A percentile compares a stretch with the other conserved stretches of the same genome.
These are phyloP conservation scores for Rachicladosporium sp. DNA, from an alignment of 2,329 filamentous ascomycete species.

Conservation along the genomic window DNA sequence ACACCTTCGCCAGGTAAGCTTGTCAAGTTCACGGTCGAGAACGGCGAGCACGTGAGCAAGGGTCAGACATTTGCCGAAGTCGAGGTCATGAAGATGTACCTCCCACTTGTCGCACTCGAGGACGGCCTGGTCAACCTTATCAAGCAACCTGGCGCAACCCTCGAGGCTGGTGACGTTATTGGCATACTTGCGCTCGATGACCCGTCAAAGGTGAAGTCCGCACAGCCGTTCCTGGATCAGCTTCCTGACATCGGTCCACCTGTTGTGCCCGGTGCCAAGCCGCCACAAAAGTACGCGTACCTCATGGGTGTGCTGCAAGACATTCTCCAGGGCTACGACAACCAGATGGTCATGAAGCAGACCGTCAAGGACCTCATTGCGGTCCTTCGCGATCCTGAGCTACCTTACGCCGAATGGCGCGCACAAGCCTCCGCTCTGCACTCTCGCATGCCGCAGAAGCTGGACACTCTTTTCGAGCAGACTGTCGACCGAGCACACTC, in stretches of 20 bases:
- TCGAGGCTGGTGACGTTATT: conserved; percentile 96
- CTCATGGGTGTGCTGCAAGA: conserved; percentile 69
- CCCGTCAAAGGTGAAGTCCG: conserved; percentile 90
- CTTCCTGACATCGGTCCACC: conserved; percentile 78
- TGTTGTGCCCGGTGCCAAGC: conserved; percentile 79
- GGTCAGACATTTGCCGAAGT: conserved; percentile 93
- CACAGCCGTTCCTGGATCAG: conserved; percentile 82
- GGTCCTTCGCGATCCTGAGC: conserved; percentile 75
- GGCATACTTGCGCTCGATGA: conserved; percentile 93
- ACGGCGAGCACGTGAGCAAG: conserved; percentile 82
- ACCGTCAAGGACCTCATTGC: conserved; percentile 82
- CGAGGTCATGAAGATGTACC: conserved; percentile 99
- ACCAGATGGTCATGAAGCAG: conserved; percentile 85
- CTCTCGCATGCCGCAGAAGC: conserved; percentile 88
- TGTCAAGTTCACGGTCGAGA: conserved; percentile 94
- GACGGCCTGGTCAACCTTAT: conserved; percentile 95
- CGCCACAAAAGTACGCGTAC: conserved; percentile 72
- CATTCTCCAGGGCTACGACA: conserved; percentile 89
- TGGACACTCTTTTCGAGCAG: conserved; percentile 69
- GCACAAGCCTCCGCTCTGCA: conserved; percentile 94
- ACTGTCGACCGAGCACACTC: conserved; percentile 73
- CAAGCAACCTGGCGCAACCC: conserved; percentile 96
- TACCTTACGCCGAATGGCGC: conserved; percentile 94
- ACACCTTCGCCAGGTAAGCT: conserved; percentile 94
- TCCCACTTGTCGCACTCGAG: conserved; percentile 90